A percentile compares a stretch with the other conserved stretches of the same genome.
phyloP scores from a whole-genome alignment of 176 grass and related monocot genomes.

The Lolium rigidum region DNA sequence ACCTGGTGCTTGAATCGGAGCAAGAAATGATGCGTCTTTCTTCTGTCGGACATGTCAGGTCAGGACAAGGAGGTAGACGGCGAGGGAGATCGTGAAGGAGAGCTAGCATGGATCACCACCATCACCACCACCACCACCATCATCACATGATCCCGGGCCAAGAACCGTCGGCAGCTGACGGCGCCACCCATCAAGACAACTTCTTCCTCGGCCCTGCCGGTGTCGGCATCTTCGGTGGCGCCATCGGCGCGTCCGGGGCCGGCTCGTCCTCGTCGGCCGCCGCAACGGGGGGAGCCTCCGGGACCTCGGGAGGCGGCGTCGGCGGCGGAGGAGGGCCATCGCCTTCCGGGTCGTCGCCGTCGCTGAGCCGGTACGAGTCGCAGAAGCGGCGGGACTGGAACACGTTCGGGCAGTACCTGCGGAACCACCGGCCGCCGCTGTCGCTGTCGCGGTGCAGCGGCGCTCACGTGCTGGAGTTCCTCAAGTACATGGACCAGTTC shows the following conservation, averaged over 20 bases:
- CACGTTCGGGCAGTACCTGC: conserved; percentile 89
- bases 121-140: conserved; percentile 48
- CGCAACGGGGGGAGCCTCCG: background rate
- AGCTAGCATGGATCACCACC: conserved; percentile 47
- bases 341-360: conserved; percentile 54
- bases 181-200: conserved; percentile 49
- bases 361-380: conserved; percentile 80
- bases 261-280: conserved; percentile 51
- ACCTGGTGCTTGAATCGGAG: conserved; percentile 30
- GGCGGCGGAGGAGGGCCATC: conserved; percentile 41
- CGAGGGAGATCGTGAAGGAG: background rate
- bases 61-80: background rate
- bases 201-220: conserved; percentile 61
- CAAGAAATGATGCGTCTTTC: conserved; percentile 50
- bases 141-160: conserved; percentile 75
- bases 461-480: conserved; percentile 88
- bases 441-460: conserved; percentile 76
- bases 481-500: conserved; percentile 96
- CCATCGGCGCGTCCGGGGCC: background rate
- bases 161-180: conserved; percentile 44
- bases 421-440: conserved; percentile 88
- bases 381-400: conserved; percentile 95
- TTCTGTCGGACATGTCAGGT: conserved; percentile 10
- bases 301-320: background rate
- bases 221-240: conserved; percentile 54